Evolutionary conservation across 2,329 filamentous ascomycete species (phyloP).

Genomic region (Beauveria sp.): DNA sequence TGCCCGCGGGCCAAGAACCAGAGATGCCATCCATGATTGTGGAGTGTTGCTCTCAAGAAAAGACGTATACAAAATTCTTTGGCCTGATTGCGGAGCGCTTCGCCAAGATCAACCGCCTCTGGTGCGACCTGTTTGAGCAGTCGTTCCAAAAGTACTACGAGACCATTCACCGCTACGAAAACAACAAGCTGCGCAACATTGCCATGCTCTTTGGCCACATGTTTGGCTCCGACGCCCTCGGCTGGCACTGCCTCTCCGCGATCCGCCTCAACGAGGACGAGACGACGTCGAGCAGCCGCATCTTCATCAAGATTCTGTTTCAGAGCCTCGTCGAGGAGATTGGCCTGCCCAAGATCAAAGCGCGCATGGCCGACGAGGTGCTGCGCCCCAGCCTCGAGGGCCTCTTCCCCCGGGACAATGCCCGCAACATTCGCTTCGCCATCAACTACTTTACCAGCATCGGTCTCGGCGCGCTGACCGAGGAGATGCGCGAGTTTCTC

Average conservation of each 20-base stretch:
- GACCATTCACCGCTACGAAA: slow-evolving; percentile 95
- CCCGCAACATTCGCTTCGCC: slow-evolving; percentile 86
- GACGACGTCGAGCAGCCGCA: slow-evolving; percentile 90
- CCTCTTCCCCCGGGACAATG: slow-evolving; percentile 82
- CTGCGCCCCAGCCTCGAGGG: slow-evolving; percentile 73
- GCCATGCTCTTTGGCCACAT: slow-evolving; percentile 92
- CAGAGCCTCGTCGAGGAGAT: slow-evolving; percentile 84
- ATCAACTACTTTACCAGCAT: slow-evolving; percentile 99
- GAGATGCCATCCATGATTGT: slow-evolving; percentile 96
- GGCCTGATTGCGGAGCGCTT: slow-evolving; percentile 91
- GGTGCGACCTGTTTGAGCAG: slow-evolving; percentile 87
- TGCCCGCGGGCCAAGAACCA: slow-evolving; percentile 78
- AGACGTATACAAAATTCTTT: slow-evolving; percentile 96
- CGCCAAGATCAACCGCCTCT: slow-evolving; percentile 89
- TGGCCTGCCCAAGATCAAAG: slow-evolving; percentile 71
- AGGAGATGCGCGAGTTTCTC: slow-evolving; percentile 87
- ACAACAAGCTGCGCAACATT: slow-evolving; percentile 89
- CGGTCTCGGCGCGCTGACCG: slow-evolving; percentile 88
- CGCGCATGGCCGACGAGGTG: slow-evolving; percentile 69
- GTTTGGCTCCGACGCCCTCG: slow-evolving; percentile 78
- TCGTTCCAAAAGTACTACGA: slow-evolving; percentile 91
- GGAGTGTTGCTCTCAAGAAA: slow-evolving; percentile 93
- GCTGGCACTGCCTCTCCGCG: slow-evolving; percentile 80
- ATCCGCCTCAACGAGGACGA: slow-evolving; percentile 94
- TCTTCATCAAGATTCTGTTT: slow-evolving; percentile 97